These are phyloP conservation scores for Yamadazyma tumulicola DNA, from an alignment of 805 yeast genomes.

Conservation along the genomic window DNA sequence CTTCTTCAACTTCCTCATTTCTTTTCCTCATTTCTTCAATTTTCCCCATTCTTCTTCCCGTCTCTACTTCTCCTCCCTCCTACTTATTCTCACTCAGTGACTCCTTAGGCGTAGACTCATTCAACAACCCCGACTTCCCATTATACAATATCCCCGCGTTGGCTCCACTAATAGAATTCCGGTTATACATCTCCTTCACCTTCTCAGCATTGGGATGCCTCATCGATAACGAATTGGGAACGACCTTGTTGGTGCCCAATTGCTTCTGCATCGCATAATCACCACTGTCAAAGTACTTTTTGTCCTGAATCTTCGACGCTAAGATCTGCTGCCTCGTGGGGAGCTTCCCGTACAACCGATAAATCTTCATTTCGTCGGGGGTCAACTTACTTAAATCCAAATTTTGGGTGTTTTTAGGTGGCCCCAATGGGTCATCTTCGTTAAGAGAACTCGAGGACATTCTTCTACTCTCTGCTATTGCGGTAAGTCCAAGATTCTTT, in stretches of 20 bases:
- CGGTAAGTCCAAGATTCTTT: too few species aligned
- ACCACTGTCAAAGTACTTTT: slow-evolving; percentile 91
- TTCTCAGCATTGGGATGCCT: slow-evolving; percentile 55
- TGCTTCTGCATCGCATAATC: slow-evolving; percentile 80
- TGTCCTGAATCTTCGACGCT: slow-evolving; percentile 72
- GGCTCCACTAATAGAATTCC: slow-evolving; percentile 54
- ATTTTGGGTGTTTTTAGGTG: slow-evolving; percentile 41
- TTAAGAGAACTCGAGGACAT: too few species aligned
- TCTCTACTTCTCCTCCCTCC: too few species aligned
- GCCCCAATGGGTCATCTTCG: slow-evolving; percentile 51
- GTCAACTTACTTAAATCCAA: slow-evolving; percentile 56
- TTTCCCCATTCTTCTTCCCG: too few species aligned
- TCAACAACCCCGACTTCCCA: slow-evolving; percentile 53
- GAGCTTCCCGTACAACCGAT: slow-evolving; percentile 77
- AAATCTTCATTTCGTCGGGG: slow-evolving; percentile 77
- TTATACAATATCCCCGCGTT: slow-evolving; percentile 41
- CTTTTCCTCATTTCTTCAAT: too few species aligned
- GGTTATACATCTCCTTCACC: slow-evolving; percentile 53
- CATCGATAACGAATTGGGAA: slow-evolving; percentile 36
- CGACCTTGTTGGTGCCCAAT: slow-evolving; percentile 25
- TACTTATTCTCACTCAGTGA: slow-evolving; percentile 3
- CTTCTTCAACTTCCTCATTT: too few species aligned
- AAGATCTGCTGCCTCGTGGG: slow-evolving; percentile 79
- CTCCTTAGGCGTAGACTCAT: slow-evolving; percentile 42
- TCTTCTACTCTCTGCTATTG: too few species aligned